Percentiles rank a stretch among this genome's conserved stretches.
Evolutionary conservation across 805 yeast genomes (phyloP).

Genomic region (Metschnikowia reukaufii): DNA sequence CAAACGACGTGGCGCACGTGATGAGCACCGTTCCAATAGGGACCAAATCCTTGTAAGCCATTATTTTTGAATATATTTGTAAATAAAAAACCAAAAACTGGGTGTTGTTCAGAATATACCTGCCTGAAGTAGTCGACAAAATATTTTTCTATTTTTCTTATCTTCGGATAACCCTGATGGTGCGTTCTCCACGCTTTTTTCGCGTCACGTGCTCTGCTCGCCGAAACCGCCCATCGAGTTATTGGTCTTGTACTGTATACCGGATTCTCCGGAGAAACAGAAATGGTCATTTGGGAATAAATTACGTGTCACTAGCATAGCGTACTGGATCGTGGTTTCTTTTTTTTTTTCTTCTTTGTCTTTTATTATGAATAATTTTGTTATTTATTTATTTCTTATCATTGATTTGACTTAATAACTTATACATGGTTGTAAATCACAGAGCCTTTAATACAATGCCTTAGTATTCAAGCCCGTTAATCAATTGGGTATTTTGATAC

Average conservation of each 20-base stretch:
- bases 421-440: too few relatives aligned
- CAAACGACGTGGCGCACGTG: conserved; percentile 64
- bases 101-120: not conserved
- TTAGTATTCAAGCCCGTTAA: too few relatives aligned
- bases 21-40: conserved; percentile 47
- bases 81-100: not conserved
- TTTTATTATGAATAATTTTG: too few relatives aligned
- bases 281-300: too few relatives aligned
- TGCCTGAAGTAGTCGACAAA: not conserved
- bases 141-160: not conserved
- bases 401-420: too few relatives aligned
- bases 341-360: not conserved
- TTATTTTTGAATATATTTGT: not conserved
- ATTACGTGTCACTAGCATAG: not conserved
- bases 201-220: not conserved
- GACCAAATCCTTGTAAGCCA: conserved; percentile 43
- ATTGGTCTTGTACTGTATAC: not conserved
- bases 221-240: not conserved
- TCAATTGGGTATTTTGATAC: too few relatives aligned
- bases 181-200: not conserved
- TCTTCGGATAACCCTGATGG: not conserved
- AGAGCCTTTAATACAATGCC: too few relatives aligned
- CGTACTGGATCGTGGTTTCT: not conserved
- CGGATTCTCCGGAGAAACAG: too few relatives aligned
- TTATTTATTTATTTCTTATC: too few relatives aligned